Evolutionary conservation across 495 filamentous ascomycete species (phyloP), one percentile per base, ranked within the genome.

Genomic region (Hypoxylon lenormandii): DNA sequence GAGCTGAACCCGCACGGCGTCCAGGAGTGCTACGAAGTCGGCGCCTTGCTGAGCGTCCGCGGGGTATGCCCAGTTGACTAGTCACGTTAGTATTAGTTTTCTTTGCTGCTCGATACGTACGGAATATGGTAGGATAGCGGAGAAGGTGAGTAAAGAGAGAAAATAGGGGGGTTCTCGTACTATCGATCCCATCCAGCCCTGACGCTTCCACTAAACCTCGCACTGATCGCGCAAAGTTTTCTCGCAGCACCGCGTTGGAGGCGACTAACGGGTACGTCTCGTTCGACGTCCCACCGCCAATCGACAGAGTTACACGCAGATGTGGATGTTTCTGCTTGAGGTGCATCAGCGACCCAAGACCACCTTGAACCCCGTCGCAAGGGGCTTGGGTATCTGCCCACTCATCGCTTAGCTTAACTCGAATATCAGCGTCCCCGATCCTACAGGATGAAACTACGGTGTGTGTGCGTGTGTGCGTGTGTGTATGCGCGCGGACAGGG

Each of bases 51-150:
- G 79, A 1, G 81, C 68, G 70, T 91, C 83, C 45, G 85, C 83
- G 1, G 93, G 93, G 71, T 96, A 91, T 73, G 96, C 92, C 93
- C 93, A 97, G 72, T 94, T 93, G 71, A 97, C 93, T 69, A 60
- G 53, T 62, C 46, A 15, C 42, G 38, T 38, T n/a, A 47, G 21
- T 8, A 46, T 61, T 51, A 66, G 42, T 55, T 42, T 8, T 19
- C 45, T 53, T 30, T 33, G 10, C 30, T 33, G 28, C 16, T 68
- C 36, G 5, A 53, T 28, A 69, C 38, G 43, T 40, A 52, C 30
- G 30, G 49, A 30, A 37, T 61, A 40, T 26, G n/a, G 22, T 12
- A 53, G 23, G 46, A 28, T 26, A 26, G 23, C 47, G 45, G 37
- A 37, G 8, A 49, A 26, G 13, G 8, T 55, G 58, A 38, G 30